Conservation (phyloP, 306 rosid genomes). For the Vigna hirtella region DNA sequence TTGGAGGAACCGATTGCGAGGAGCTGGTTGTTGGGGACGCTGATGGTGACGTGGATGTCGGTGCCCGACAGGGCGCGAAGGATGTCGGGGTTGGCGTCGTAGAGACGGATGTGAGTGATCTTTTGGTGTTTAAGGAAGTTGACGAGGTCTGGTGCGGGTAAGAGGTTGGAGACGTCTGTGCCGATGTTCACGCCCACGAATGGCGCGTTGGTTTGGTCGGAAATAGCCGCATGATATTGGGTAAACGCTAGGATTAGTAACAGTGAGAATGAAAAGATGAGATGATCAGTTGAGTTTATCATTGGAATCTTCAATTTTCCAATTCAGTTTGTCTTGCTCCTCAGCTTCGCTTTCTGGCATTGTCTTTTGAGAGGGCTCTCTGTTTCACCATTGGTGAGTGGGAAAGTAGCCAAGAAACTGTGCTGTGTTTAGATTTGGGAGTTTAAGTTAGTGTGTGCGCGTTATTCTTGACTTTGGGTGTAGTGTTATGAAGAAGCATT, state of each 20-base stretch:
- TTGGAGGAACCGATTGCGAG: slow-evolving; percentile 85
- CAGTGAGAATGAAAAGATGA: slow-evolving; percentile 26
- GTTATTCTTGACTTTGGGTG: no score
- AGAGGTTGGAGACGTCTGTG: slow-evolving; percentile 71
- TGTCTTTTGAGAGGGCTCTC: slow-evolving; percentile 41
- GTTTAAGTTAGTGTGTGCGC: no score
- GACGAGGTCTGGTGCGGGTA: slow-evolving; percentile 55
- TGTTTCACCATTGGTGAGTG: neutral
- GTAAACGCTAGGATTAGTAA: neutral
- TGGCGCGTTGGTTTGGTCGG: slow-evolving; percentile 50
- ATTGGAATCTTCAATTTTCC: slow-evolving; percentile 51
- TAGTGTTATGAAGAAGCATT: neutral
- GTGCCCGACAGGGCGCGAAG: slow-evolving; percentile 69
- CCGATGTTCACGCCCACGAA: slow-evolving; percentile 87
- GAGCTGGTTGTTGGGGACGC: slow-evolving; percentile 92
- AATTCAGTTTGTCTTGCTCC: slow-evolving; percentile 53
- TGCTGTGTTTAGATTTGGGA: no score
- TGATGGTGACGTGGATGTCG: slow-evolving; percentile 66
- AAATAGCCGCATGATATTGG: neutral
- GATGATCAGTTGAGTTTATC: slow-evolving; percentile 51
- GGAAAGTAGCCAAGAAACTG: neutral
- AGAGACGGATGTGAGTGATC: slow-evolving; percentile 71
- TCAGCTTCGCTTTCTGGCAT: slow-evolving; percentile 71
- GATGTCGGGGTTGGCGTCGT: slow-evolving; percentile 79
- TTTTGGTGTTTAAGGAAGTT: slow-evolving; percentile 69